These are phyloP conservation scores for Phialocephala subalpina DNA, from an alignment of 2,329 filamentous ascomycete genomes.

Conservation along the genomic window DNA sequence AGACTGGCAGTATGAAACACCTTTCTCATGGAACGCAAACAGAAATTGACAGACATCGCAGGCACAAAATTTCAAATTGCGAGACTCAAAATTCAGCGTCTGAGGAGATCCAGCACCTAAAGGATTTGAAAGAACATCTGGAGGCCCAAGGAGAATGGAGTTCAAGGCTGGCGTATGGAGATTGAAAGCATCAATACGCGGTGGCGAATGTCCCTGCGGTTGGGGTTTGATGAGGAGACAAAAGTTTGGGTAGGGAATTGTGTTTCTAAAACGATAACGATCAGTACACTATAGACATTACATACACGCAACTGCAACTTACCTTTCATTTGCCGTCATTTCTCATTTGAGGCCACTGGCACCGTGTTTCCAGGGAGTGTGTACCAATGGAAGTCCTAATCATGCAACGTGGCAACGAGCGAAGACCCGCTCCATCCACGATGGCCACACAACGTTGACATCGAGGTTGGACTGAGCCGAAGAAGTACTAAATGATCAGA, in stretches of 20 bases:
- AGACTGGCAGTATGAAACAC: conserved; percentile 23
- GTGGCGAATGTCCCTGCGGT: neutral
- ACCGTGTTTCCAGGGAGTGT: neutral
- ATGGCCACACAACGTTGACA: neutral
- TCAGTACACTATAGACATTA: neutral
- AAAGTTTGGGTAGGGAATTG: conserved; percentile 14
- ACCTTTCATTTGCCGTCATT: neutral
- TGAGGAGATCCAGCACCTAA: neutral
- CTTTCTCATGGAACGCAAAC: neutral
- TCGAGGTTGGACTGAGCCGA: neutral
- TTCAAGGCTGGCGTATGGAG: neutral
- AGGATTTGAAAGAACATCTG: neutral
- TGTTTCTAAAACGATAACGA: conserved; percentile 4
- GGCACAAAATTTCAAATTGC: neutral
- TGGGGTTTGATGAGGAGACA: conserved; percentile 6
- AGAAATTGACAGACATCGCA: conserved; percentile 16
- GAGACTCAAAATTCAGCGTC: neutral
- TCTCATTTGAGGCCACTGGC: neutral
- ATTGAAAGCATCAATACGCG: neutral
- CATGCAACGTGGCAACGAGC: conserved; percentile 3
- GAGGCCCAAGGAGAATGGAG: neutral
- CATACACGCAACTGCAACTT: neutral
- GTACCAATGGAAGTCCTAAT: neutral
- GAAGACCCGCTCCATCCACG: neutral
- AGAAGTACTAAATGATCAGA: conserved; percentile 4